These are phyloP conservation scores for Pisolithus thermaeus DNA, from an alignment of 1,284 basidiomycete genomes.

Conservation along the genomic window DNA sequence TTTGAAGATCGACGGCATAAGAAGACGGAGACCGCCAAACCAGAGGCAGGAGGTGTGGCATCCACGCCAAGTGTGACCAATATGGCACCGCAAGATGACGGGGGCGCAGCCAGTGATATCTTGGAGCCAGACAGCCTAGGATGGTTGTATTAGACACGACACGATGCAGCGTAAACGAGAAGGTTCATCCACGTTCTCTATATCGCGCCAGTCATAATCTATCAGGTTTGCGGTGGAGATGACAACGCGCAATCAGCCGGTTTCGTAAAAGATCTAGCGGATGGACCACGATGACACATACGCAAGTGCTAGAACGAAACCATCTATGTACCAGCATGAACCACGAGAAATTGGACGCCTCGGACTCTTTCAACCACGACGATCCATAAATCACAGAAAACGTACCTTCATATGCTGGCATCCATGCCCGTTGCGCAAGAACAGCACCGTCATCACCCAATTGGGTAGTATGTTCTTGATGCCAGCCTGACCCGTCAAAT, in stretches of 20 bases:
- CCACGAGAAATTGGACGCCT: conserved; percentile 27
- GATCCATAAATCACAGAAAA: neutral
- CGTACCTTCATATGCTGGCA: conserved; percentile 79
- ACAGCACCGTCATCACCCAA: conserved; percentile 67
- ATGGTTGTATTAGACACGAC: neutral
- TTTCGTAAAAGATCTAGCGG: conserved; percentile 63
- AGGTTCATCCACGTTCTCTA: conserved; percentile 59
- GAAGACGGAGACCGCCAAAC: conserved; percentile 36
- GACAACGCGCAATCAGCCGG: conserved; percentile 63
- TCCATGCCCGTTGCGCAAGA: conserved; percentile 54
- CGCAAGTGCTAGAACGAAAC: neutral
- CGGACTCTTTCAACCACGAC: neutral
- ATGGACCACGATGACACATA: neutral
- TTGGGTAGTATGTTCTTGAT: conserved; percentile 63
- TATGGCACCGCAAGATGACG: conserved; percentile 35
- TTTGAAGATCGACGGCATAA: conserved; percentile 56
- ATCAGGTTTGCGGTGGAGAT: conserved; percentile 74
- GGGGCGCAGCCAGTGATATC: conserved; percentile 41
- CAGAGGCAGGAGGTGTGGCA: conserved; percentile 28
- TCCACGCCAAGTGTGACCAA: conserved; percentile 32
- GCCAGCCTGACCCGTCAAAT: conserved; percentile 41
- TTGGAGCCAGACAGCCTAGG: conserved; percentile 72
- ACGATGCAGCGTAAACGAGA: neutral
- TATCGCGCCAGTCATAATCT: conserved; percentile 69
- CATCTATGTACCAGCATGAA: conserved; percentile 56